These are phyloP conservation scores for Blastosporella zonata DNA, from an alignment of 1,284 basidiomycete genomes.

Conservation along the genomic window DNA sequence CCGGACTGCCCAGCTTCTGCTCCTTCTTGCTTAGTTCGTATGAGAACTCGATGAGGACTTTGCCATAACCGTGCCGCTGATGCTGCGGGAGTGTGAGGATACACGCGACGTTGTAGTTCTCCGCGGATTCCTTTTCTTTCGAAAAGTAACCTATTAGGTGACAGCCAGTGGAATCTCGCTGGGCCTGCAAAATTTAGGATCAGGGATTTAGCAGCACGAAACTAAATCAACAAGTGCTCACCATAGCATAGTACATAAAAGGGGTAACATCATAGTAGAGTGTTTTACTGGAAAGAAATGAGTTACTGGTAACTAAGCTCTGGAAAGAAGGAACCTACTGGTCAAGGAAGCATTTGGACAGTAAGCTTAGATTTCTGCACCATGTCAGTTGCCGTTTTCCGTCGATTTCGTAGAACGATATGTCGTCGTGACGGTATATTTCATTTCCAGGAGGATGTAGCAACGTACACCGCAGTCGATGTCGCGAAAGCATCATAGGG, in stretches of 20 bases:
- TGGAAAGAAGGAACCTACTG: conserved; percentile 57
- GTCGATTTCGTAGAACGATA: conserved; percentile 98
- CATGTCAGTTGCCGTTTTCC: conserved; percentile 94
- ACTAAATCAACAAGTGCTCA: conserved; percentile 38
- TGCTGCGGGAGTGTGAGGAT: conserved; percentile 97
- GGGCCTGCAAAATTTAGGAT: conserved; percentile 49
- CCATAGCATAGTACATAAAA: conserved; percentile 99
- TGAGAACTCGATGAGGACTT: conserved; percentile 95
- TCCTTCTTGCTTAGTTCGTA: conserved; percentile 98
- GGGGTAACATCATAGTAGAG: conserved; percentile 99
- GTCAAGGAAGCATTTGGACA: conserved; percentile 98
- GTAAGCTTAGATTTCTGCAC: conserved; percentile 95
- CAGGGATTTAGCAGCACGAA: conserved; percentile 14
- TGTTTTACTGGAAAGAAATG: conserved; percentile 74
- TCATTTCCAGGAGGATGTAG: conserved; percentile 99
- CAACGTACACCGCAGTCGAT: conserved; percentile 89
- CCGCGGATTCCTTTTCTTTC: conserved; percentile 98
- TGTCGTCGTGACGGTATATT: conserved; percentile 95
- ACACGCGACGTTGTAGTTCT: conserved; percentile 99
- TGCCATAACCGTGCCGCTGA: conserved; percentile 94
- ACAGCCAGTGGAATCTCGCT: conserved; percentile 87
- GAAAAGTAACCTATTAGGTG: conserved; percentile 99
- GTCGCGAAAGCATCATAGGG: conserved; percentile 84
- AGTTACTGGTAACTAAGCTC: conserved; percentile 23
- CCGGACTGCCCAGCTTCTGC: conserved; percentile 92